Percentiles rank a stretch among this genome's conserved stretches.
phyloP scores from a whole-genome alignment of 2,329 filamentous ascomycete species.

The Fusarium sp. region DNA sequence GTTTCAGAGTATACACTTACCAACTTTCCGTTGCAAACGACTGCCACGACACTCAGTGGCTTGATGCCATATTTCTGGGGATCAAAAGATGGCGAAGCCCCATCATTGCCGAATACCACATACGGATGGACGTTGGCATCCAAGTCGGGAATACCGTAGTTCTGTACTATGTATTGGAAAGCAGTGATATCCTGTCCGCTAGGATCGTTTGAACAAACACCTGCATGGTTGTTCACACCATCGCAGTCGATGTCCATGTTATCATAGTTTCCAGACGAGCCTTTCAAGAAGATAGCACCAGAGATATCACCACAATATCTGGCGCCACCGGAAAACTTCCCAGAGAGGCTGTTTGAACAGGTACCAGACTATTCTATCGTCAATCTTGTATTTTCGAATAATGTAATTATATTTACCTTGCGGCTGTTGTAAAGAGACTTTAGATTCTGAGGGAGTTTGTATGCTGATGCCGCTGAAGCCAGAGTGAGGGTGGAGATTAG shows the following conservation, averaged over 20 bases:
- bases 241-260: slow-evolving; percentile 73
- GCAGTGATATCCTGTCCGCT: slow-evolving; percentile 53
- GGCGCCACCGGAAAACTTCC: not conserved
- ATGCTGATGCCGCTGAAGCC: not conserved
- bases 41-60: slow-evolving; percentile 66
- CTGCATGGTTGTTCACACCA: slow-evolving; percentile 54
- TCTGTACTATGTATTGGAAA: slow-evolving; percentile 56
- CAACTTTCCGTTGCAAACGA: slow-evolving; percentile 65
- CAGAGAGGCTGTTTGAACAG: not conserved
- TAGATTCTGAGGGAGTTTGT: not conserved
- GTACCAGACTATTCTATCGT: not conserved
- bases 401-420: not conserved
- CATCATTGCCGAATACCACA: slow-evolving; percentile 67
- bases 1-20: slow-evolving; percentile 38
- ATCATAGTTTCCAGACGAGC: slow-evolving; percentile 57
- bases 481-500: not conserved
- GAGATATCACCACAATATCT: not conserved
- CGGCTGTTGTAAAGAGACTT: not conserved
- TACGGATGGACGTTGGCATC: slow-evolving; percentile 66
- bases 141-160: slow-evolving; percentile 58
- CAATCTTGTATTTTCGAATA: rapidly evolving
- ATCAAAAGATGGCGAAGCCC: slow-evolving; percentile 54
- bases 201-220: slow-evolving; percentile 45
- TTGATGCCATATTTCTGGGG: slow-evolving; percentile 58
- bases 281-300: slow-evolving; percentile 56